A percentile compares a stretch with the other conserved stretches of the same genome.
Evolutionary conservation across 2,329 filamentous ascomycete genomes (phyloP).

Genomic region (Penicillium sp.): DNA sequence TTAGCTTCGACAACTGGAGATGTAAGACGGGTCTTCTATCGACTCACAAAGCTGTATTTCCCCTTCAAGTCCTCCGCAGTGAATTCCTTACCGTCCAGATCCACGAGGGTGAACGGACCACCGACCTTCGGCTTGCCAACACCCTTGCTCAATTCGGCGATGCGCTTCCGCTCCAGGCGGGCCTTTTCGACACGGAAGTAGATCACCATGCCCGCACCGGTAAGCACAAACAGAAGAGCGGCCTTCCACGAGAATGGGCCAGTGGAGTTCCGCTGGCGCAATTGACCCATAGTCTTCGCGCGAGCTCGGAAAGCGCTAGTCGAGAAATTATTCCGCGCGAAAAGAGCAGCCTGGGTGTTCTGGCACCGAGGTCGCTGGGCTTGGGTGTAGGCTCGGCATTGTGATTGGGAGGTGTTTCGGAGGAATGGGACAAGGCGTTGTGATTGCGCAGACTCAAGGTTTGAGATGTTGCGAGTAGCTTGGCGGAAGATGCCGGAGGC

Average conservation of each 20-base stretch:
- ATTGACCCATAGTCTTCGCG: constrained; percentile 41
- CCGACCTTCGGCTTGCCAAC: constrained; percentile 92
- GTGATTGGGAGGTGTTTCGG: constrained; percentile 18
- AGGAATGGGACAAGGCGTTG: constrained; percentile 16
- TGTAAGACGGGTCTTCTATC: no score
- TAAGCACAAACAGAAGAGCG: constrained; percentile 76
- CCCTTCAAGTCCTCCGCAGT: constrained; percentile 80
- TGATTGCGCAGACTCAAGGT: constrained; percentile 14
- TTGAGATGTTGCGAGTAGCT: constrained; percentile 10
- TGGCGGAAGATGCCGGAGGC: constrained; percentile 18
- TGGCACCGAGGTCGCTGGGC: constrained; percentile 20
- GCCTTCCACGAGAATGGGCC: constrained; percentile 89
- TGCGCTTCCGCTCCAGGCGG: constrained; percentile 81
- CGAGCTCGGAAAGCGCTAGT: constrained; percentile 24
- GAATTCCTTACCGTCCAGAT: constrained; percentile 76
- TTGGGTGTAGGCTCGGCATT: constrained; percentile 24
- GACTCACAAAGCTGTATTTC: constrained; percentile 61
- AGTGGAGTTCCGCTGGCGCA: constrained; percentile 39
- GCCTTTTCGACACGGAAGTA: constrained; percentile 95
- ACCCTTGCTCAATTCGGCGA: constrained; percentile 90
- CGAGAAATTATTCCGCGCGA: constrained; percentile 25
- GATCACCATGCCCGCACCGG: constrained; percentile 73
- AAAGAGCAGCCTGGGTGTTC: constrained; percentile 8
- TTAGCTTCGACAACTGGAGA: constrained; percentile 1
- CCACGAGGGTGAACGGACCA: constrained; percentile 75